These are phyloP conservation scores for Neurospora sp. DNA, from an alignment of 495 filamentous ascomycete species.

Conservation along the genomic window DNA sequence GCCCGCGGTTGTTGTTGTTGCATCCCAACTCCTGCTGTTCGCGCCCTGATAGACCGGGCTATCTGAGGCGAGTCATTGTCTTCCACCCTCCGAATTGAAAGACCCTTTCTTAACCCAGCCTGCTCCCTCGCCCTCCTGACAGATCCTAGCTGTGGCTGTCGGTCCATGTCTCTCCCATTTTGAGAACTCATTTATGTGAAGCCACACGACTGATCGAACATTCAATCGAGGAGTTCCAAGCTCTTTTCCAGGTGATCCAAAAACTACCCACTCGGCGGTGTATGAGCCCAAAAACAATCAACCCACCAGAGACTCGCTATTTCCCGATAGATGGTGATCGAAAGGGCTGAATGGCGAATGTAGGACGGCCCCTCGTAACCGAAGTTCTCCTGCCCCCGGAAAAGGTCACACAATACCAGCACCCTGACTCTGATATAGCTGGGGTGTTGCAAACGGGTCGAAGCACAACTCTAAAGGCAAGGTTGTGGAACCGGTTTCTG, in stretches of 20 bases:
- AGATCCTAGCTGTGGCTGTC: slow-evolving; percentile 29
- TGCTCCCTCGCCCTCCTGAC: slow-evolving; percentile 38
- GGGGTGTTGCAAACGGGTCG: slow-evolving; percentile 17
- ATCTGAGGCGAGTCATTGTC: slow-evolving; percentile 37
- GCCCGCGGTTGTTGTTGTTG: slow-evolving; percentile 20
- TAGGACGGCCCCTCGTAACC: neutral
- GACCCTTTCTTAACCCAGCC: slow-evolving; percentile 14
- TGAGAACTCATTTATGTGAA: slow-evolving; percentile 40
- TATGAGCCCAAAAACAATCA: neutral
- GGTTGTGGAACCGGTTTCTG: slow-evolving; percentile 25
- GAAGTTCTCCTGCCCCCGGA: neutral
- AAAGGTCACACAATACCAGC: neutral
- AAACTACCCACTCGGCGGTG: neutral
- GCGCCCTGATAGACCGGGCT: slow-evolving; percentile 36
- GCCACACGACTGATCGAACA: slow-evolving; percentile 14
- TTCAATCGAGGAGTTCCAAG: slow-evolving; percentile 5
- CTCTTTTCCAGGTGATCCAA: neutral
- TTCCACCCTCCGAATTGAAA: slow-evolving; percentile 11
- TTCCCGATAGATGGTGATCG: neutral
- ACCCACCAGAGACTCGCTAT: neutral
- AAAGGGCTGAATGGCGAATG: neutral
- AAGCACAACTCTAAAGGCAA: slow-evolving; percentile 15
- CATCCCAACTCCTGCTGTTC: slow-evolving; percentile 16
- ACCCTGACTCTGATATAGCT: slow-evolving; percentile 11
- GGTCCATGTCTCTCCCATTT: slow-evolving; percentile 39